Conservation (phyloP, 257 asterid genomes). For the Solanum lycopersicoides region DNA sequence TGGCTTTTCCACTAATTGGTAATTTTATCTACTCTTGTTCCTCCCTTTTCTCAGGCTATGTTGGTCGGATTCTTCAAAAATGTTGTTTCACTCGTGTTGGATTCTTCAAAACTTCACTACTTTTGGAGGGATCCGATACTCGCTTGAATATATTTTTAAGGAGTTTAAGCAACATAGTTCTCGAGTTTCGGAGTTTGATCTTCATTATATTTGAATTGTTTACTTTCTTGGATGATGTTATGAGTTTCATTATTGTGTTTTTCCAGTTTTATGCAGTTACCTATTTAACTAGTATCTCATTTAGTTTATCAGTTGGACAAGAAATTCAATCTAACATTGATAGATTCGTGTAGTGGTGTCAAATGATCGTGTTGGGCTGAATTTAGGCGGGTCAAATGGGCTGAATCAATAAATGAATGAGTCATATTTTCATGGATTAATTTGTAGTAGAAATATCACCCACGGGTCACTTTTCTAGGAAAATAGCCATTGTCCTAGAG, state of each 20-base stretch:
- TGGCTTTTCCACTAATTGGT: not conserved
- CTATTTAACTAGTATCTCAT: not conserved
- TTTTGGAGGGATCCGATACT: not conserved
- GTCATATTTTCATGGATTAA: not conserved
- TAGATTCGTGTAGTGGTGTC: not conserved
- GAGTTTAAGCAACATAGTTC: not conserved
- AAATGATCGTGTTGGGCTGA: not conserved
- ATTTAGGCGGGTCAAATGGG: not conserved
- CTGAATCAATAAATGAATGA: not conserved
- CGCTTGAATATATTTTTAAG: not conserved
- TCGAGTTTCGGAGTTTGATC: not conserved
- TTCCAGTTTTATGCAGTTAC: not conserved
- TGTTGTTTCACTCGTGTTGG: not conserved
- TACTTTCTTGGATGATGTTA: not conserved
- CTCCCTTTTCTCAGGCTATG: not conserved
- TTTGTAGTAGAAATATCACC: not conserved
- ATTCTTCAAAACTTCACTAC: not conserved
- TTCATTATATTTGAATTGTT: not conserved
- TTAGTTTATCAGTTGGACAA: not conserved
- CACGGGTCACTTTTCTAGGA: not conserved
- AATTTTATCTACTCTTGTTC: not conserved
- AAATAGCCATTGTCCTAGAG: not conserved
- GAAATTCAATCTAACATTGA: not conserved
- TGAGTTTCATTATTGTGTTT: not conserved
- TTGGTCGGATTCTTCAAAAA: not conserved